Percentiles rank a stretch among this genome's conserved stretches.
Evolutionary conservation across 169 alveolate genomes (phyloP).

Genomic region (Babesia sp.): DNA sequence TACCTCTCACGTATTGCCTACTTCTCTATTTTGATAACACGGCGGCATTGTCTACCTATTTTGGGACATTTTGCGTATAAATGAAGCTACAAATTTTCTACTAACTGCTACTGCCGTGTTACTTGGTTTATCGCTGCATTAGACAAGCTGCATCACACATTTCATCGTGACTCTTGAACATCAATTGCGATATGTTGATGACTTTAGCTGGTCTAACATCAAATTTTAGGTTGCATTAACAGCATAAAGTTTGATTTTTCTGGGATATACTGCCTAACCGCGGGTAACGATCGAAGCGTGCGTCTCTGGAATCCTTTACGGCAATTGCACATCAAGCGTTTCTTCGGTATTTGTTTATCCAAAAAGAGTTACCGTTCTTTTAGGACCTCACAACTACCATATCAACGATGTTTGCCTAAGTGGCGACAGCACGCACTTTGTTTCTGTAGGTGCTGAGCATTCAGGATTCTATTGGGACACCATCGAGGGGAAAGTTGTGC

Average conservation of each 20-base stretch:
- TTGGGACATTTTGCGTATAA: too few species aligned
- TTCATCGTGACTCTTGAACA: too few species aligned
- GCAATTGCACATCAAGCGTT: conserved; percentile 69
- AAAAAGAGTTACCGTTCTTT: not conserved
- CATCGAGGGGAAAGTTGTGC: conserved; percentile 69
- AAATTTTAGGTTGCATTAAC: conserved; percentile 56
- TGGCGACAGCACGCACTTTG: conserved; percentile 76
- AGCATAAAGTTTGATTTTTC: conserved; percentile 69
- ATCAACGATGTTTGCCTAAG: conserved; percentile 71
- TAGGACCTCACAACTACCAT: conserved; percentile 81
- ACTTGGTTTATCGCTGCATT: too few species aligned
- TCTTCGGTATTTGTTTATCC: conserved; percentile 47
- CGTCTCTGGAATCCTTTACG: conserved; percentile 80
- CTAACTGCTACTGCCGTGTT: too few species aligned
- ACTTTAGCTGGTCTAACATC: too few species aligned
- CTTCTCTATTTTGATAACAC: too few species aligned
- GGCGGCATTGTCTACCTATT: too few species aligned
- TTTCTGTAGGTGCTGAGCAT: conserved; percentile 80
- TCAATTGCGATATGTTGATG: too few species aligned
- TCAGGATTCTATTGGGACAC: conserved; percentile 79
- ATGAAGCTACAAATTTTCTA: too few species aligned
- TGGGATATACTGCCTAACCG: conserved; percentile 78
- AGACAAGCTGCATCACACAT: too few species aligned
- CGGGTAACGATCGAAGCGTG: conserved; percentile 76
- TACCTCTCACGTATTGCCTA: too few species aligned